Conservation (phyloP, 352 stramenopile species). For the Blastocystis sp. region DNA sequence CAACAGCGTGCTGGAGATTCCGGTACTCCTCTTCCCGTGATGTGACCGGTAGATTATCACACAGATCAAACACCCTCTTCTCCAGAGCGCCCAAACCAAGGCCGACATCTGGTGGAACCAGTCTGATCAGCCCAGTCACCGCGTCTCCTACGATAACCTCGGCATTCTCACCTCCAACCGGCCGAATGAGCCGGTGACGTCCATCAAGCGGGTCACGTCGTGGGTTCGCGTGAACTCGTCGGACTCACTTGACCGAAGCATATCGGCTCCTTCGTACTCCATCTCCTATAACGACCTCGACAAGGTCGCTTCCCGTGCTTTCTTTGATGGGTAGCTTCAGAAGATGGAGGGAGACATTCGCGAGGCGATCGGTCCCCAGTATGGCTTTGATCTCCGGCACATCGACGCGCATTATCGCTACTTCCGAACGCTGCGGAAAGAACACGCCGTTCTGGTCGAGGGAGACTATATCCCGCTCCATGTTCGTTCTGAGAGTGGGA, state of each 20-base stretch:
- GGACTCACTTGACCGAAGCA: background rate
- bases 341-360: conserved; percentile 32
- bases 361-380: conserved; percentile 49
- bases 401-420: conserved; percentile 58
- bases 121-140: background rate
- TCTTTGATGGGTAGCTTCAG: background rate
- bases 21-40: background rate
- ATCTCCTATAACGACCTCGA: conserved; percentile 45
- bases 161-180: background rate
- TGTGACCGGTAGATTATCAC: background rate
- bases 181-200: background rate
- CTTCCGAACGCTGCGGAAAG: conserved; percentile 1
- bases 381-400: conserved; percentile 58
- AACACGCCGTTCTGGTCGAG: background rate
- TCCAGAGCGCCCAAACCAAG: conserved; percentile 34
- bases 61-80: conserved; percentile 32
- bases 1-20: conserved; percentile 53
- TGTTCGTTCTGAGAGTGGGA: background rate
- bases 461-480: conserved; percentile 26
- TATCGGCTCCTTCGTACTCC: background rate
- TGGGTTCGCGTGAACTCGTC: conserved; percentile 1
- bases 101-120: conserved; percentile 37
- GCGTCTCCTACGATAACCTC: conserved; percentile 22
- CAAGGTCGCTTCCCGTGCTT: background rate
- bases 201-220: conserved; percentile 19